A percentile compares a stretch with the other conserved stretches of the same genome.
Evolutionary conservation across 148 eudicot species (phyloP).

Genomic region (Silene uniflora): DNA sequence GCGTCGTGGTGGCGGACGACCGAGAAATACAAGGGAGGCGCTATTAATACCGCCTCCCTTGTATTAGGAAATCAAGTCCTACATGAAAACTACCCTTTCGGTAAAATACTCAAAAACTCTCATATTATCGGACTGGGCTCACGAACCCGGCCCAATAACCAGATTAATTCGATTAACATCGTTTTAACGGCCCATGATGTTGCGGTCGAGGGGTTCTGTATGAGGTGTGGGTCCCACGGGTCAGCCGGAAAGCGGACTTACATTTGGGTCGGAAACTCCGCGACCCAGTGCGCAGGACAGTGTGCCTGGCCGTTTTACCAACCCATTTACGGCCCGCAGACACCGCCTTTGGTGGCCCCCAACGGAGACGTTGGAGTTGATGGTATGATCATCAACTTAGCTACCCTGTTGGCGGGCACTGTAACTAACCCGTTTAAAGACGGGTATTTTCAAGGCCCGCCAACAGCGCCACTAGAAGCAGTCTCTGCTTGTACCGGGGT

Average conservation of each 20-base stretch:
- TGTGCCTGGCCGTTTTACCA: conserved; percentile 63
- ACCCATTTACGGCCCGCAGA: conserved; percentile 56
- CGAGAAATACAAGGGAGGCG: conserved; percentile 51
- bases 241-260: conserved; percentile 26
- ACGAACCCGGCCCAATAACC: conserved; percentile 3
- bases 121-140: conserved; percentile 39
- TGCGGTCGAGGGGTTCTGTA: conserved; percentile 61
- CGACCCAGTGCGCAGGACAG: conserved; percentile 50
- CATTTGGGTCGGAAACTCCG: conserved; percentile 60
- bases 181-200: conserved; percentile 60
- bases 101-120: conserved; percentile 34
- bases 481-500: conserved; percentile 59
- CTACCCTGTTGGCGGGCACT: conserved; percentile 47
- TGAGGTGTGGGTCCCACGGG: conserved; percentile 63
- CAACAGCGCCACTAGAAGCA: conserved; percentile 48
- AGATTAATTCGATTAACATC: conserved; percentile 26
- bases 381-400: conserved; percentile 57
- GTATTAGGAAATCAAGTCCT: conserved; percentile 40
- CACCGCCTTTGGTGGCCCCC: conserved; percentile 42
- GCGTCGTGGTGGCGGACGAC: conserved; percentile 69
- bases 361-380: conserved; percentile 64
- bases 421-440: conserved; percentile 53
- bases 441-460: conserved; percentile 58
- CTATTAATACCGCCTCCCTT: conserved; percentile 17
- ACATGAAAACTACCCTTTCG: conserved; percentile 43